These are phyloP conservation scores for Gossypium stocksii DNA, from an alignment of 345 rosid genomes.

Conservation along the genomic window DNA sequence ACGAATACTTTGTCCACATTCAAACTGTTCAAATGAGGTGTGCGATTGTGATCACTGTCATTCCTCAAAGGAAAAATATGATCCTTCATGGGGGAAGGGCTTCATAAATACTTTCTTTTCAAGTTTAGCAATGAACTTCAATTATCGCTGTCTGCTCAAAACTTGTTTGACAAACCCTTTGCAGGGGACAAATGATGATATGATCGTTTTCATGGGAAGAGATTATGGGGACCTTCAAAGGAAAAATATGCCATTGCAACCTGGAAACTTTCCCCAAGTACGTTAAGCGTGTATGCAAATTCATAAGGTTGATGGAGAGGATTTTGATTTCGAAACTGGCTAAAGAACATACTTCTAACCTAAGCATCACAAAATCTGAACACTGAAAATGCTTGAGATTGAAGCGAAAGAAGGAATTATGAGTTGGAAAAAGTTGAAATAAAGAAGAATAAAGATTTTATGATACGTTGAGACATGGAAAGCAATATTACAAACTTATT, in stretches of 20 bases:
- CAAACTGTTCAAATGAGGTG: too few species aligned
- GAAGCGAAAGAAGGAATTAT: too few species aligned
- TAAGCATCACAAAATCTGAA: conserved; percentile 57
- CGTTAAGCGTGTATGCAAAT: conserved; percentile 75
- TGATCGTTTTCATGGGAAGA: conserved; percentile 80
- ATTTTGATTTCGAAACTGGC: too few species aligned
- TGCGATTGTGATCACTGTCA: too few species aligned
- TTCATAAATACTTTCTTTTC: too few species aligned
- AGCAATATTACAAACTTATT: too few species aligned
- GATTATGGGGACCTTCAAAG: conserved; percentile 84
- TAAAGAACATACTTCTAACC: conserved; percentile 35
- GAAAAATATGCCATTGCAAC: conserved; percentile 93
- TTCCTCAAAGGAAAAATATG: conserved; percentile 65
- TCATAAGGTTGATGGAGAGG: conserved; percentile 87
- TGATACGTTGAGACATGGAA: too few species aligned
- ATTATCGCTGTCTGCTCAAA: not conserved
- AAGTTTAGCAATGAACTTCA: too few species aligned
- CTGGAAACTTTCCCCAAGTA: conserved; percentile 91
- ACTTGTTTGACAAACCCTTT: not conserved
- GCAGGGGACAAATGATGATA: conserved; percentile 88
- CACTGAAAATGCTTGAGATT: conserved; percentile 70
- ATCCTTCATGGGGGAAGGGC: conserved; percentile 91
- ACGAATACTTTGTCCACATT: too few species aligned
- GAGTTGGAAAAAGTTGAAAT: too few species aligned
- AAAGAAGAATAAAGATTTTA: too few species aligned